These are phyloP conservation scores for Castanea crenata DNA, from an alignment of 306 rosid genomes.

Conservation along the genomic window DNA sequence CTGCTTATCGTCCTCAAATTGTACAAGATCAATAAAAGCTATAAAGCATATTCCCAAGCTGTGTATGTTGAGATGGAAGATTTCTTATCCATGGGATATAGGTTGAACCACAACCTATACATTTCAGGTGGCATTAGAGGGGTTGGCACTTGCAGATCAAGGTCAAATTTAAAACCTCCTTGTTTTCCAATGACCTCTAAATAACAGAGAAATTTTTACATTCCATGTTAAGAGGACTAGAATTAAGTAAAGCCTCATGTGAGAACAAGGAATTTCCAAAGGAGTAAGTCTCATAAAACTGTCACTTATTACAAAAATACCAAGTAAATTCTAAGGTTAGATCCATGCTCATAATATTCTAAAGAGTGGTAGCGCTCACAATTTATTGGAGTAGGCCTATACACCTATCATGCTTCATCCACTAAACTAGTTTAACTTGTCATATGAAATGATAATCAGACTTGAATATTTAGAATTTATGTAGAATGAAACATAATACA, in stretches of 20 bases:
- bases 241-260: background rate
- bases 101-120: background rate
- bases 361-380: background rate
- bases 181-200: background rate
- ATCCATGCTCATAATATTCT: background rate
- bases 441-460: background rate
- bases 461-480: background rate
- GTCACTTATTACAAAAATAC: background rate
- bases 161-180: background rate
- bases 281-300: background rate
- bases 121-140: background rate
- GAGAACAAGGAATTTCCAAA: background rate
- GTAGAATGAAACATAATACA: background rate
- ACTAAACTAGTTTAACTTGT: too few species aligned
- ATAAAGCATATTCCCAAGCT: background rate
- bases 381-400: background rate
- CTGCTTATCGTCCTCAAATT: background rate
- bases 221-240: background rate
- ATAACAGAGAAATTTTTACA: background rate
- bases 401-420: too few species aligned
- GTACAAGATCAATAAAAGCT: background rate
- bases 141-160: too few species aligned
- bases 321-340: too few species aligned
- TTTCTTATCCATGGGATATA: background rate
- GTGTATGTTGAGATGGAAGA: background rate